Evolutionary conservation across 1,284 basidiomycete genomes (phyloP), one percentile per base, ranked within the genome.

Genomic region (Bjerkandera adusta): DNA sequence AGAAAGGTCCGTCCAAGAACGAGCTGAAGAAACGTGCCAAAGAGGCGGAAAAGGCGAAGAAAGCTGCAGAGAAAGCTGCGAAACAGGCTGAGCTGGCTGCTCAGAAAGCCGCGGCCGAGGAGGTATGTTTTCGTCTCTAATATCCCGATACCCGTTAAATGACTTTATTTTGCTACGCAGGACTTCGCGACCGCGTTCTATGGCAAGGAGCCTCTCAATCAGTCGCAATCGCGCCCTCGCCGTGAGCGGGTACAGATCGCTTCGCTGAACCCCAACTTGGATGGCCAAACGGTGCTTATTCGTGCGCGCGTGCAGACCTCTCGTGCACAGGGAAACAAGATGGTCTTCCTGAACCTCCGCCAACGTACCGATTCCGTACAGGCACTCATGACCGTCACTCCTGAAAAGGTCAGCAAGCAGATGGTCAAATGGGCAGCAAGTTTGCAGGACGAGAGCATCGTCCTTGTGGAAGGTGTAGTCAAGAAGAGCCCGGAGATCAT

Each of bases 21-120:
- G 93, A 96, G 61, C 71, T 94, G 54, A 98, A 98, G 75, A 97
- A 95, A 72, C 81, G 85, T 26, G 90, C 89, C 24, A 97, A 96
- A 68, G 88, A 90, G 52, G 89, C 86, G 15, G 93, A 97, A 68
- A 98, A 99, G 63, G 89, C 87, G 20, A 89, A 87, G 68, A 95
- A 93, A 67, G 90, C 87, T 4, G 89, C 87, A 27, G 90, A 92
- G 63, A 85, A 84, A 55, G 83, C 81, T 5, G 91, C 89, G 12
- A 89, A 85, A 59, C 84, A 82, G 51, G 79, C 85, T 45, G 90
- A 92, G 55, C 79, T 89, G 44, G 86, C 84, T 49, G 80, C 81
- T 47, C 81, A 85, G 57, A 77, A 85, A 53, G 85, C 84, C 52
- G 89, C 84, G 20, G 77, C 81, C 36, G 86, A 90, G 58, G 77